Conservation (phyloP, 2,329 filamentous ascomycete genomes). For the Aspergillus calidoustus region DNA sequence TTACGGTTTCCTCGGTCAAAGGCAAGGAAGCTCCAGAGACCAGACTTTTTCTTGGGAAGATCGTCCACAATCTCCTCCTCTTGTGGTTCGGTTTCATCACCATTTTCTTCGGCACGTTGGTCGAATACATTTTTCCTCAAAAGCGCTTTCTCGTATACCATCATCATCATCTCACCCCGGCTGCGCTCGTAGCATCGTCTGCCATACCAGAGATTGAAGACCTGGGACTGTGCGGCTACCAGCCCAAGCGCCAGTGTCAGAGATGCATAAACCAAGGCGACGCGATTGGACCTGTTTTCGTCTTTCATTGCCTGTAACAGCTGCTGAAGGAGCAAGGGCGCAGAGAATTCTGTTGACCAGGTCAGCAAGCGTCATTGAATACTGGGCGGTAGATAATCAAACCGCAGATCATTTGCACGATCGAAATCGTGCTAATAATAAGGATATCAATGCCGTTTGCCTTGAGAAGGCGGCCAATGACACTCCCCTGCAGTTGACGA, state of each 20-base stretch:
- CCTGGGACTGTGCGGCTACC: constrained; percentile 65
- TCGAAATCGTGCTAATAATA: constrained; percentile 66
- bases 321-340: constrained; percentile 72
- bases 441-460: constrained; percentile 81
- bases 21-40: constrained; percentile 32
- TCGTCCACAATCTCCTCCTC: constrained; percentile 18
- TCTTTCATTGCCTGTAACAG: constrained; percentile 70
- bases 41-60: constrained; percentile 30
- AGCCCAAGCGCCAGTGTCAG: constrained; percentile 66
- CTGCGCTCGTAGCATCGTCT: constrained; percentile 82
- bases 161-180: constrained; percentile 82
- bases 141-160: constrained; percentile 79
- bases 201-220: constrained; percentile 80
- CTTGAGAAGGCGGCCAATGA: constrained; percentile 69
- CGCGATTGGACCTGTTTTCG: constrained; percentile 53
- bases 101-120: constrained; percentile 36
- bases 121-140: constrained; percentile 63
- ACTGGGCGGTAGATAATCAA: constrained; percentile 24
- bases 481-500: constrained; percentile 71
- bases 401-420: constrained; percentile 66
- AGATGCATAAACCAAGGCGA: constrained; percentile 68
- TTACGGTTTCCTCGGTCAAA: constrained; percentile 31
- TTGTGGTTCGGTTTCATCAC: constrained; percentile 22
- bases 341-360: constrained; percentile 55
- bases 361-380: constrained; percentile 21